phyloP scores from a whole-genome alignment of 1,139 yeast species.

The Geotrichum citri-aurantii region DNA sequence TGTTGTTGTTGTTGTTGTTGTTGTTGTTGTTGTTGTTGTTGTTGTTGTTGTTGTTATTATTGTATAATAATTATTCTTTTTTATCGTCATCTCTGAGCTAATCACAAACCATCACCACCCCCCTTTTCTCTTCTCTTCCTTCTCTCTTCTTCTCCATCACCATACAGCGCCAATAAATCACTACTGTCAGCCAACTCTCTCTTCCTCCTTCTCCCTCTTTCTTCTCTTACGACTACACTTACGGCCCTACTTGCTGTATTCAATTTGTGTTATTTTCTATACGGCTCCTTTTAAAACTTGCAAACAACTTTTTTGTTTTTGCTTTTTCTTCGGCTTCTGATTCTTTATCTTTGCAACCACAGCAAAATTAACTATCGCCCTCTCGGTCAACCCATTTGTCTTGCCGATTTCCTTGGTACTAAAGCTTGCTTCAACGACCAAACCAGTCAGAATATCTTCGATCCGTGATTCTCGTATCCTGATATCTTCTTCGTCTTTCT shows the following conservation, averaged over 20 bases:
- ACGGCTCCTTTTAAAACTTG: not conserved
- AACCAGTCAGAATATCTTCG: not conserved
- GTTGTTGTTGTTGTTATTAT: not conserved
- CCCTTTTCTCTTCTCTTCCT: constrained; percentile 1
- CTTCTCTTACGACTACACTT: not conserved
- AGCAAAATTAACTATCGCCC: not conserved
- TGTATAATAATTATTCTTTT: not conserved
- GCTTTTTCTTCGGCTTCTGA: not conserved
- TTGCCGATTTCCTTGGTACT: too few species aligned
- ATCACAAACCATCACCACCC: not conserved
- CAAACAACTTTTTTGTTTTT: not conserved
- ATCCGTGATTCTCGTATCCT: not conserved
- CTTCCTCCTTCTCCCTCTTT: not conserved
- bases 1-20: not conserved
- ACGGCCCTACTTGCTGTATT: not conserved
- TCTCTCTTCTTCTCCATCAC: not conserved
- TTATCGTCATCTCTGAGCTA: not conserved
- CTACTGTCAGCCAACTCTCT: not conserved
- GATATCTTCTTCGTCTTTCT: not conserved
- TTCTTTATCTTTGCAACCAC: not conserved
- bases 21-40: not conserved
- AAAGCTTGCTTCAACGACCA: not conserved
- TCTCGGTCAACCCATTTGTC: too few species aligned
- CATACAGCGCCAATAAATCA: not conserved
- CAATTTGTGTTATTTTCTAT: not conserved